These are phyloP conservation scores for Populus hybrid DNA, from an alignment of 441 rosid genomes.

Conservation along the genomic window DNA sequence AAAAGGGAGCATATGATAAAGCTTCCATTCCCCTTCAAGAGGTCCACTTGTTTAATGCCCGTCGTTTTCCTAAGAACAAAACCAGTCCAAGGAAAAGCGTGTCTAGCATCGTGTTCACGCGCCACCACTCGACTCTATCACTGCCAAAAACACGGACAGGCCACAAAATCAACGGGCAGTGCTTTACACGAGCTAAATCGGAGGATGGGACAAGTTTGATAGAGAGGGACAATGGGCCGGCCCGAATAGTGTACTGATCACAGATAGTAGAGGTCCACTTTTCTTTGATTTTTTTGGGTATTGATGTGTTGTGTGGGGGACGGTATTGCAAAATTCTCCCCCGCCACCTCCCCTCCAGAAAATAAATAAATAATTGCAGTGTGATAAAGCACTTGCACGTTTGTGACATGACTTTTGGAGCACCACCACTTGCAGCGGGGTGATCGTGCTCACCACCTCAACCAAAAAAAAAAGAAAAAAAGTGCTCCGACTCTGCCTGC, in stretches of 20 bases:
- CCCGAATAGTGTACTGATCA: neutral
- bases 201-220: neutral
- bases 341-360: neutral
- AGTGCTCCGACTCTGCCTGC: neutral
- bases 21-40: conserved; percentile 5
- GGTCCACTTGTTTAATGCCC: conserved; percentile 18
- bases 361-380: neutral
- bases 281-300: neutral
- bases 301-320: neutral
- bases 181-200: neutral
- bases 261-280: neutral
- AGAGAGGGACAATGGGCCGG: neutral
- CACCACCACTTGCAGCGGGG: neutral
- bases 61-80: conserved; percentile 24
- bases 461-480: neutral
- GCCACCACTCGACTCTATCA: neutral
- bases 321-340: neutral
- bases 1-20: conserved; percentile 18
- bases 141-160: neutral
- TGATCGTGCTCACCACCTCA: neutral
- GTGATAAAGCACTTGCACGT: neutral
- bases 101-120: neutral
- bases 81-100: neutral
- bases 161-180: neutral
- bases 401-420: neutral